Conservation (phyloP, 805 yeast species). For the Ogataea thermomethanolica region DNA sequence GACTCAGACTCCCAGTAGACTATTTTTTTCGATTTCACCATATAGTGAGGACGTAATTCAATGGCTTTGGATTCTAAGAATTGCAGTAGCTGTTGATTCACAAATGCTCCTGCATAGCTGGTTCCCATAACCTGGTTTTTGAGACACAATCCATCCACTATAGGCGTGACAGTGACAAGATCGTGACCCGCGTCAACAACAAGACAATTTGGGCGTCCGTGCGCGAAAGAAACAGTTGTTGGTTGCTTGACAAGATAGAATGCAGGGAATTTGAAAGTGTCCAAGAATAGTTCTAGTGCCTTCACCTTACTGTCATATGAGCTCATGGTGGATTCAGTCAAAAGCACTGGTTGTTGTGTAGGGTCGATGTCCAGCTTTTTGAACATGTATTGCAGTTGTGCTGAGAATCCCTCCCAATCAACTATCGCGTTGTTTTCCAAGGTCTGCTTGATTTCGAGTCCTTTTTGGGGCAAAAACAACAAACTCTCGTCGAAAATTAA, state of each 20-base stretch:
- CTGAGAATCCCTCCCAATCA: slow-evolving; percentile 86
- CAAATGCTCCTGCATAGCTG: slow-evolving; percentile 66
- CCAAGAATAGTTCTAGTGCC: slow-evolving; percentile 69
- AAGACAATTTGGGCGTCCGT: slow-evolving; percentile 82
- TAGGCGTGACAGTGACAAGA: slow-evolving; percentile 71
- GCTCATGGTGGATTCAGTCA: slow-evolving; percentile 90
- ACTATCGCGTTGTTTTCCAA: slow-evolving; percentile 56
- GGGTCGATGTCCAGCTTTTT: slow-evolving; percentile 50
- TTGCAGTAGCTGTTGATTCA: slow-evolving; percentile 51
- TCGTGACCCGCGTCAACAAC: slow-evolving; percentile 88
- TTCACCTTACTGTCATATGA: slow-evolving; percentile 60
- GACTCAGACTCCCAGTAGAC: slow-evolving; percentile 28
- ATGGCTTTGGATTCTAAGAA: slow-evolving; percentile 34
- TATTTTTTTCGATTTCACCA: slow-evolving; percentile 44
- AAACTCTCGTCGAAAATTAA: slow-evolving; percentile 32
- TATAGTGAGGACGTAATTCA: slow-evolving; percentile 44
- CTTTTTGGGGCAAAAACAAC: slow-evolving; percentile 43
- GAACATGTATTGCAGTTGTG: slow-evolving; percentile 66
- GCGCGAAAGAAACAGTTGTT: slow-evolving; percentile 84
- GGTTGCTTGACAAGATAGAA: slow-evolving; percentile 78
- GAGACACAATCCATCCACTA: slow-evolving; percentile 75
- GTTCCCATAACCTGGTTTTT: slow-evolving; percentile 69
- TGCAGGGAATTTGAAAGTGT: slow-evolving; percentile 70
- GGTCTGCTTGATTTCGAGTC: slow-evolving; percentile 53
- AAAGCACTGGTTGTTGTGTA: slow-evolving; percentile 66